phyloP scores from a whole-genome alignment of 2,329 filamentous ascomycete genomes.

The Phaeosphaeria sp. region DNA sequence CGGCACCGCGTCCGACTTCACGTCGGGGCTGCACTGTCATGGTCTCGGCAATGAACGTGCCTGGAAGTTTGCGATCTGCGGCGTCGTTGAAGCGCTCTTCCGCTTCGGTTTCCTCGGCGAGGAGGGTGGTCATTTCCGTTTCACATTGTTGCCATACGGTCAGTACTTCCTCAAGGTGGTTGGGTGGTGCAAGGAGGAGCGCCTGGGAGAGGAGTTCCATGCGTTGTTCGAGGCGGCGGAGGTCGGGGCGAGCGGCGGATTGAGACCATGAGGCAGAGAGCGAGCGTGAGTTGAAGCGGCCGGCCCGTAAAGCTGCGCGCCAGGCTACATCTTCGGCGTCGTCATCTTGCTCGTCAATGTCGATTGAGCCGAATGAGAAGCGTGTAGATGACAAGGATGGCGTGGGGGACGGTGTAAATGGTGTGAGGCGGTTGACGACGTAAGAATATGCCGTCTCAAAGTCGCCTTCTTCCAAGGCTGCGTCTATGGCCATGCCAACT shows the following conservation, averaged over 20 bases:
- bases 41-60: constrained; percentile 51
- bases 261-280: constrained; percentile 47
- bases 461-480: constrained; percentile 76
- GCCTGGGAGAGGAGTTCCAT: constrained; percentile 81
- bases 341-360: constrained; percentile 24
- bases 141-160: constrained; percentile 79
- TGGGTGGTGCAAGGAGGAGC: constrained; percentile 73
- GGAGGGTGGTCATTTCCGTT: constrained; percentile 72
- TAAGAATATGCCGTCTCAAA: constrained; percentile 90
- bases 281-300: constrained; percentile 65
- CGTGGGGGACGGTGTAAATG: constrained; percentile 34
- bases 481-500: constrained; percentile 80
- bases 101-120: constrained; percentile 70
- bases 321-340: constrained; percentile 72
- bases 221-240: constrained; percentile 78
- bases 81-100: constrained; percentile 75
- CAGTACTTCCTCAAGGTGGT: constrained; percentile 75
- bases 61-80: constrained; percentile 63
- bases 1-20: constrained; percentile 50
- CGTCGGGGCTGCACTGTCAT: constrained; percentile 47
- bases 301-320: constrained; percentile 79
- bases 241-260: constrained; percentile 50
- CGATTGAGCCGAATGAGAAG: constrained; percentile 35
- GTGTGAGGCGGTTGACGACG: constrained; percentile 71
- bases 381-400: constrained; percentile 28